Conservation (phyloP, 2,329 filamentous ascomycete species). For the Trichoderma lentiforme region DNA sequence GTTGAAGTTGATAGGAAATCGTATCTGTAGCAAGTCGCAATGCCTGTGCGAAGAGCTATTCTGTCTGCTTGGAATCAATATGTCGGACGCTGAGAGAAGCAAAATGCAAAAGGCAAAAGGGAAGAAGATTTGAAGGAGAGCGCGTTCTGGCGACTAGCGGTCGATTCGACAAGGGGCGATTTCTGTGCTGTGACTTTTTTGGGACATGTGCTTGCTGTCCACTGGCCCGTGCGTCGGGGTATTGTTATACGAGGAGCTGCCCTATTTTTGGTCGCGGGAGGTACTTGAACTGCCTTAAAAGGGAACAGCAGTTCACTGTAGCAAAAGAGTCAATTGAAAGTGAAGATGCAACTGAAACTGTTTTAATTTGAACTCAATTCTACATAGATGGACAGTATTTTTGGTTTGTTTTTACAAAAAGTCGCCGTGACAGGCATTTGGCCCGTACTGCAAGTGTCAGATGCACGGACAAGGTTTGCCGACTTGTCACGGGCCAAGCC, state of each 20-base stretch:
- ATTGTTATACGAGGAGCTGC: neutral
- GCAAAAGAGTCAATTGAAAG: neutral
- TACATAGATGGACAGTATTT: neutral
- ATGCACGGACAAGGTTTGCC: neutral
- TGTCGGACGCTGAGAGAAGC: neutral
- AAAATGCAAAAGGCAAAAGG: neutral
- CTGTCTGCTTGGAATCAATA: neutral
- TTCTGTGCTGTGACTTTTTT: neutral
- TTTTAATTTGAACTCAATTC: neutral
- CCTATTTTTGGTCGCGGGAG: neutral
- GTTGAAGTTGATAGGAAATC: neutral
- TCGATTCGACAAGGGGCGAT: neutral
- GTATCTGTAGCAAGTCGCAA: neutral
- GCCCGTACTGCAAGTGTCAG: neutral
- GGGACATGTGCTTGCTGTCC: slow-evolving; percentile 1
- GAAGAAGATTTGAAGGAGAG: neutral
- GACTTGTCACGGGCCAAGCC: neutral
- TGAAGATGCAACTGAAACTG: neutral
- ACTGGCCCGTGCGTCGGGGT: slow-evolving; percentile 1
- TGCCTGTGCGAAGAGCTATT: neutral
- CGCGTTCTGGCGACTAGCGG: slow-evolving; percentile 15
- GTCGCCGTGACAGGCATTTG: neutral
- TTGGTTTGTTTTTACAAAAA: neutral
- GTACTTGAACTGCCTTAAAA: neutral
- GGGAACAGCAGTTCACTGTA: neutral